Evolutionary conservation across 1,284 basidiomycete genomes (phyloP).

Genomic region (Moesziomyces sp.): DNA sequence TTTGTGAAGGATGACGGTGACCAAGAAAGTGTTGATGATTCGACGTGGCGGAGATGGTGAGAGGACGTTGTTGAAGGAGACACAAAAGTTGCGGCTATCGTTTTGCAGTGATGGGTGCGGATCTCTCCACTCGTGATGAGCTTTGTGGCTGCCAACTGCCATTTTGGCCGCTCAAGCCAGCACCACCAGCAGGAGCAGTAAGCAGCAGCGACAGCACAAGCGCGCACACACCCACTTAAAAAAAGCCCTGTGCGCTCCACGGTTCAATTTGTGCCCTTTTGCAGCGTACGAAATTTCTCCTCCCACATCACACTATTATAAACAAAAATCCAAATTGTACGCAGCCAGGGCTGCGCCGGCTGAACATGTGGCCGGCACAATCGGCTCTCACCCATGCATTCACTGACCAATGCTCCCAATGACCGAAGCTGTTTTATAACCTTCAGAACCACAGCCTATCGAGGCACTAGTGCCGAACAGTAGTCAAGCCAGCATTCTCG

Average conservation of each 20-base stretch:
- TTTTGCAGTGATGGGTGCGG: conserved; percentile 3
- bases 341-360: neutral
- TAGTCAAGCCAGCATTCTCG: conserved; percentile 1
- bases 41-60: neutral
- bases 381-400: too few species aligned
- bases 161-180: conserved; percentile 6
- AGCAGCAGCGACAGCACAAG: neutral
- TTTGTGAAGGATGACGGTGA: neutral
- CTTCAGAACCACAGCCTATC: too few species aligned
- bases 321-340: neutral
- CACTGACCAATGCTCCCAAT: neutral
- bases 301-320: too few species aligned
- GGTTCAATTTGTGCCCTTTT: neutral
- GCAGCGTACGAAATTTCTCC: neutral
- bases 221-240: too few species aligned
- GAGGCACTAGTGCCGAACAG: neutral
- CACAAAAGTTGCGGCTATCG: neutral
- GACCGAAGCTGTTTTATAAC: too few species aligned
- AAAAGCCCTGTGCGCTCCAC: neutral
- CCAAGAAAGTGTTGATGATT: neutral
- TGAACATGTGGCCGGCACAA: neutral
- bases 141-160: neutral
- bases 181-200: neutral
- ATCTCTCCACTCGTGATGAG: conserved; percentile 20
- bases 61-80: neutral